These are phyloP conservation scores for Populus nigra DNA, from an alignment of 345 rosid genomes.

Conservation along the genomic window DNA sequence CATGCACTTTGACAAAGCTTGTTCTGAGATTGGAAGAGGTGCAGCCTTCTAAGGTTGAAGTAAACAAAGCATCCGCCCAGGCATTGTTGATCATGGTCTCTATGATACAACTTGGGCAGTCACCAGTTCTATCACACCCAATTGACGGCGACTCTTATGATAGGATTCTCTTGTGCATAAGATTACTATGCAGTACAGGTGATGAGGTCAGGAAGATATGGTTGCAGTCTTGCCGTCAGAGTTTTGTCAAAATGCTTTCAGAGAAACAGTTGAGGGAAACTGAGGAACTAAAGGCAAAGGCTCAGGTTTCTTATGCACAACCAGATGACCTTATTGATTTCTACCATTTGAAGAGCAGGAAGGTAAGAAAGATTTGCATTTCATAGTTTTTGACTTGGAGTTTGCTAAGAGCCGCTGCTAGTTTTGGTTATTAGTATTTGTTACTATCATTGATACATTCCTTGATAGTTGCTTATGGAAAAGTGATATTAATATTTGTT, in stretches of 20 bases:
- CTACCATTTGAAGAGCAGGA: slow-evolving; percentile 97
- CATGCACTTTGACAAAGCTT: slow-evolving; percentile 88
- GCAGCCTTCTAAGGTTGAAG: slow-evolving; percentile 73
- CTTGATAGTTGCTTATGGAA: not conserved
- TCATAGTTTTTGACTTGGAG: not conserved
- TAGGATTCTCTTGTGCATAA: slow-evolving; percentile 75
- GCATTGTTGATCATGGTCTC: slow-evolving; percentile 86
- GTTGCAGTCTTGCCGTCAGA: slow-evolving; percentile 85
- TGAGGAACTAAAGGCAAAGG: slow-evolving; percentile 90
- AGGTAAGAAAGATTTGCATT: slow-evolving; percentile 41
- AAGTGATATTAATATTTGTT: not conserved
- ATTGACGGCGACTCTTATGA: slow-evolving; percentile 91
- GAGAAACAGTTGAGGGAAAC: slow-evolving; percentile 84
- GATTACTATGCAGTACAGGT: slow-evolving; percentile 76
- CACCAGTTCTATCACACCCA: slow-evolving; percentile 83
- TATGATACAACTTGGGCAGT: slow-evolving; percentile 90
- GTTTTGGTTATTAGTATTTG: not conserved
- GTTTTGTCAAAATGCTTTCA: slow-evolving; percentile 93
- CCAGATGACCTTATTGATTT: slow-evolving; percentile 98
- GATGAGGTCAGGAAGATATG: slow-evolving; percentile 80
- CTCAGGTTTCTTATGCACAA: slow-evolving; percentile 85
- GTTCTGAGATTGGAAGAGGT: slow-evolving; percentile 92
- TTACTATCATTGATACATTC: not conserved
- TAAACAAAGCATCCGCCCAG: slow-evolving; percentile 59
- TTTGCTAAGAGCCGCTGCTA: not conserved